A percentile compares a stretch with the other conserved stretches of the same genome.
Evolutionary conservation across 148 eudicot genomes (phyloP).

Genomic region (Persicaria tinctoria): DNA sequence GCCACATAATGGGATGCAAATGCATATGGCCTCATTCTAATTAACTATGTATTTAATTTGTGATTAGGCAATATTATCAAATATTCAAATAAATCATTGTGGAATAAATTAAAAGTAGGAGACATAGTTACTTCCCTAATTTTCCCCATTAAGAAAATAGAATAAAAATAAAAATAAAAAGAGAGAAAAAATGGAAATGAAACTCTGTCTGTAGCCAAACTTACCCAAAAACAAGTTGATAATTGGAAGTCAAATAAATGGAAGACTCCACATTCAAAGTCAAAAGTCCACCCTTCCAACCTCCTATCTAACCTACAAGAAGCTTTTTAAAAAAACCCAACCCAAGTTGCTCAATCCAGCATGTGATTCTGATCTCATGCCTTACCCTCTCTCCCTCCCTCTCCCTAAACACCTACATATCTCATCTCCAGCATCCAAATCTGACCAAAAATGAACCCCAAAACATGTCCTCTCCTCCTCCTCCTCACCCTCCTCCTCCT

Average conservation of each 20-base stretch:
- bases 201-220: no score
- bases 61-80: no score
- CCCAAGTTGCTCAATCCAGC: not conserved
- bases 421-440: not conserved
- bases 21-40: no score
- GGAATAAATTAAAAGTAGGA: no score
- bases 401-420: not conserved
- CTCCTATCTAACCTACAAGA: not conserved
- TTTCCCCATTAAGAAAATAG: not conserved
- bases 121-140: not conserved
- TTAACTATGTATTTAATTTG: no score
- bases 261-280: constrained; percentile 9
- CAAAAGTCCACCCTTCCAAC: not conserved
- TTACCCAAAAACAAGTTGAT: not conserved
- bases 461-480: not conserved
- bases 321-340: not conserved
- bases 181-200: not conserved
- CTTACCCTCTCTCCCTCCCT: not conserved
- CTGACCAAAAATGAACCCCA: constrained; percentile 2
- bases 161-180: not conserved
- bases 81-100: no score
- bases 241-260: not conserved
- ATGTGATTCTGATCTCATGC: constrained; percentile 3
- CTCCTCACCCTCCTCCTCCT: constrained; percentile 3
- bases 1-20: no score